Base-by-base conservation (phyloP, 768 basidiomycete genomes). In the Rhodosporidiobolus sp. region DNA sequence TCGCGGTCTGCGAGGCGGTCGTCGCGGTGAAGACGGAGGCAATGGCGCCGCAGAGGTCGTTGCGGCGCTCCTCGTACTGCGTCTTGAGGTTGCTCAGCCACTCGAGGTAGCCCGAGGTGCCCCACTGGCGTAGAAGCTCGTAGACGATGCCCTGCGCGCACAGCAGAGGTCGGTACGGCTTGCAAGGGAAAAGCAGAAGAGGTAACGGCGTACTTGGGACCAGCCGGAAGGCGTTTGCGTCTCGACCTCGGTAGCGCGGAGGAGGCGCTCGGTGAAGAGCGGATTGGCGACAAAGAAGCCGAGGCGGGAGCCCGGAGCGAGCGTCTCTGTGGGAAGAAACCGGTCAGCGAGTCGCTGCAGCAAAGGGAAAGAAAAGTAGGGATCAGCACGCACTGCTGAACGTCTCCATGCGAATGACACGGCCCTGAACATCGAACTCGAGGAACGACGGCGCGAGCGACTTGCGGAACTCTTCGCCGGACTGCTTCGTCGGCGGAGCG, bases 211-310 rank as follows among this genome's bases (percentile, higher is more conserved):
- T 1, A 86, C 82, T 74, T 89, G 88, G 45, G 83, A 83, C 76
- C 91, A 88, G 8, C 90, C 91, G 72, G 86, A 87, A 11, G 91
- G 89, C 1, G 85, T 85, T 77, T 90, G 89, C 0, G 89, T 86
- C 9, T 85, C 84, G 1, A 86, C 86, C 81, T 93, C 91, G 20
- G 85, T 84, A n/a, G 86, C 85, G 53, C 90, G 83, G 74, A 90
- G 87, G 8, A 92, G 79, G 46, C 89, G 83, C 78, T 92, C 91
- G 12, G 88, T 88, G 79, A 92, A 90, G 34, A 87, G 65, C 6
- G 89, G 87, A 75, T 86, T 88, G 77, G 88, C 88, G 4, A 90
- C 91, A 78, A 89, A 88, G 87, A 87, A 94, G 10, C 90, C 91
- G 30, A 91, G 79, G 11, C 90, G 86, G 66, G 85, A 85, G 4